A percentile compares a stretch with the other conserved stretches of the same genome.
Conservation (phyloP, 306 rosid species). For the Leucaena leucocephala region DNA sequence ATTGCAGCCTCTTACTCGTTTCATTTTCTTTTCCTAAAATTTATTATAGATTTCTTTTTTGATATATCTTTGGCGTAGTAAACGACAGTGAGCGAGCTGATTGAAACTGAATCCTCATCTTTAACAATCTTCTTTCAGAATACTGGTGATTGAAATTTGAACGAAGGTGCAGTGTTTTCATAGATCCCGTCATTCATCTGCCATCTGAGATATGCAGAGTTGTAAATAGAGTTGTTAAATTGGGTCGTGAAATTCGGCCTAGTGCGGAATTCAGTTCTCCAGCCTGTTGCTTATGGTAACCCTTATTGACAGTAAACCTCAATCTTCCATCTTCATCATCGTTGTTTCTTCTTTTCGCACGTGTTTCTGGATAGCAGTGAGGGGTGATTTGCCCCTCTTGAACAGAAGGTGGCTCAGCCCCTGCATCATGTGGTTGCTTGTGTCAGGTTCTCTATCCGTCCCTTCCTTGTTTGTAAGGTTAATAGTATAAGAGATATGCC, state of each 20-base stretch:
- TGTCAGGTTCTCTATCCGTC: constrained; percentile 21
- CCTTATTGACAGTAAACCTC: constrained; percentile 25
- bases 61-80: not conserved
- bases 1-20: not conserved
- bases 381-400: constrained; percentile 24
- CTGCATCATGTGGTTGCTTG: constrained; percentile 42
- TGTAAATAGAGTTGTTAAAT: not conserved
- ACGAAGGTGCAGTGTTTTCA: constrained; percentile 13
- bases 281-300: constrained; percentile 12
- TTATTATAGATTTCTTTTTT: constrained; percentile 21
- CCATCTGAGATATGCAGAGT: constrained; percentile 41
- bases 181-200: constrained; percentile 38
- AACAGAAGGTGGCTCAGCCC: constrained; percentile 45
- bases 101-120: not conserved
- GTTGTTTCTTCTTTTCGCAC: not conserved
- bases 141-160: constrained; percentile 8
- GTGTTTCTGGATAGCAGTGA: not conserved
- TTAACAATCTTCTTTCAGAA: not conserved
- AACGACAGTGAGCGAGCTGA: constrained; percentile 13
- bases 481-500: constrained; percentile 60
- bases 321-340: constrained; percentile 16
- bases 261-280: not conserved
- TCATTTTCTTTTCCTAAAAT: constrained; percentile 19
- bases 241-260: constrained; percentile 1
- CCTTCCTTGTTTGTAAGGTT: constrained; percentile 29